phyloP scores from a whole-genome alignment of 306 rosid species.

The Senna tora region DNA sequence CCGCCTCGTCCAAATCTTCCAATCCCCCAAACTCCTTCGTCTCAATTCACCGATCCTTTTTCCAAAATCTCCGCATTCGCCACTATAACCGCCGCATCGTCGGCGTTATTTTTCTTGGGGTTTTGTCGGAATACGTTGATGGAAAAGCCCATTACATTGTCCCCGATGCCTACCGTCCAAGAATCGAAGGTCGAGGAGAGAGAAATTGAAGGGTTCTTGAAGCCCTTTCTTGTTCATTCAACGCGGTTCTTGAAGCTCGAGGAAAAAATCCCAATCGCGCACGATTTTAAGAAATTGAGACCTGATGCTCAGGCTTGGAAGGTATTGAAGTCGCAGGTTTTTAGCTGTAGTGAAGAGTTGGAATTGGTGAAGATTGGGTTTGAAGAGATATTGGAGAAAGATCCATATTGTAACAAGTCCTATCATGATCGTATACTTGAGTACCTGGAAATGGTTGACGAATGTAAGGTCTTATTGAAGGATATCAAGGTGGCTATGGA shows the following conservation, averaged over 20 bases:
- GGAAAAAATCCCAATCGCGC: slow-evolving; percentile 40
- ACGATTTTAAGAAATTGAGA: slow-evolving; percentile 33
- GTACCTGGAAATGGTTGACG: slow-evolving; percentile 43
- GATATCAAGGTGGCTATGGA: slow-evolving; percentile 45
- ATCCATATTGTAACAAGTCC: slow-evolving; percentile 33
- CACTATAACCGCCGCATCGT: slow-evolving; percentile 39
- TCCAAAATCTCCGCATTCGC: slow-evolving; percentile 8
- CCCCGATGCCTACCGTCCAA: slow-evolving; percentile 24
- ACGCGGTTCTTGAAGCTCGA: slow-evolving; percentile 39
- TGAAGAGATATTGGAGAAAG: slow-evolving; percentile 50
- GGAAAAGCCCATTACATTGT: slow-evolving; percentile 9
- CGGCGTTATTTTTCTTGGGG: slow-evolving; percentile 41
- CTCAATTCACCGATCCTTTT: slow-evolving; percentile 9
- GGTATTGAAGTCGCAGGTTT: slow-evolving; percentile 40
- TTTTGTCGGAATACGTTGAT: slow-evolving; percentile 10
- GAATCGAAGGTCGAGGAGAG: slow-evolving; percentile 23
- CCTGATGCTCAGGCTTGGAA: slow-evolving; percentile 47
- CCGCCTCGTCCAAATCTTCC: slow-evolving; percentile 26
- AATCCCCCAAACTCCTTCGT: slow-evolving; percentile 15
- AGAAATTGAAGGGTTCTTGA: background rate
- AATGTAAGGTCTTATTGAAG: slow-evolving; percentile 41
- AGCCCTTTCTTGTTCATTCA: background rate
- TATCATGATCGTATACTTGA: slow-evolving; percentile 43
- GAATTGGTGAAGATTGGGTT: slow-evolving; percentile 45
- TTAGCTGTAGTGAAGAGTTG: slow-evolving; percentile 41